Evolutionary conservation across 2,329 filamentous ascomycete species (phyloP).

Genomic region (Aureobasidium sp.): DNA sequence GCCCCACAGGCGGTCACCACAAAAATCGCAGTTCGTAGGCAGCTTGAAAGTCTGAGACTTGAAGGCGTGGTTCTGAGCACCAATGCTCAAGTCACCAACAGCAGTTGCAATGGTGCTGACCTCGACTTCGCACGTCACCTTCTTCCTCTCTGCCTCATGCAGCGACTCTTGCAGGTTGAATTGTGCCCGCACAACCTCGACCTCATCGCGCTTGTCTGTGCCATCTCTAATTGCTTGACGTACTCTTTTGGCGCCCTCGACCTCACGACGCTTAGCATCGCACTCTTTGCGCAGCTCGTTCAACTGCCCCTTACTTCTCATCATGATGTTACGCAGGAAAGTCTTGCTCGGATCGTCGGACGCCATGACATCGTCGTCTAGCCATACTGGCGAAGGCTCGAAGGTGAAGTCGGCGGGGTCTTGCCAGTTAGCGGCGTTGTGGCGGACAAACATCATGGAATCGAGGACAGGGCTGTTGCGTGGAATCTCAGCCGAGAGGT

Average conservation of each 20-base stretch:
- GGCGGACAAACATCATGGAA: slow-evolving; percentile 94
- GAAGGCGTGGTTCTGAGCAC: slow-evolving; percentile 93
- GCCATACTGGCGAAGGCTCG: slow-evolving; percentile 93
- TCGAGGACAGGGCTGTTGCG: slow-evolving; percentile 84
- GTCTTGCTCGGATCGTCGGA: slow-evolving; percentile 81
- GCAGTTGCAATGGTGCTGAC: slow-evolving; percentile 84
- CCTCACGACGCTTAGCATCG: slow-evolving; percentile 77
- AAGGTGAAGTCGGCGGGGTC: slow-evolving; percentile 81
- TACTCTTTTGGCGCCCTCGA: slow-evolving; percentile 65
- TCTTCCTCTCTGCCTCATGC: slow-evolving; percentile 74
- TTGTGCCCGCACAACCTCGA: slow-evolving; percentile 72
- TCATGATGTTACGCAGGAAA: slow-evolving; percentile 82
- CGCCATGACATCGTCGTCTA: slow-evolving; percentile 82
- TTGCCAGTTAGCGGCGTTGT: slow-evolving; percentile 75
- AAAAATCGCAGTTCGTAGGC: slow-evolving; percentile 95
- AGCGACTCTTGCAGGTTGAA: slow-evolving; percentile 78
- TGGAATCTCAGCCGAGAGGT: slow-evolving; percentile 70
- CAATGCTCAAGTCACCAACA: slow-evolving; percentile 86
- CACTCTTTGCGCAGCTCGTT: slow-evolving; percentile 73
- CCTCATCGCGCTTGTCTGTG: slow-evolving; percentile 80
- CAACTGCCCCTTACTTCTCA: slow-evolving; percentile 79
- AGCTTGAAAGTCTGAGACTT: slow-evolving; percentile 99
- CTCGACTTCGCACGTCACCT: slow-evolving; percentile 84
- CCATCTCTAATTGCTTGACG: slow-evolving; percentile 74
- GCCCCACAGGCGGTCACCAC: slow-evolving; percentile 94